Evolutionary conservation across 495 filamentous ascomycete genomes (phyloP).

Genomic region (Tetracladium marchalianum): DNA sequence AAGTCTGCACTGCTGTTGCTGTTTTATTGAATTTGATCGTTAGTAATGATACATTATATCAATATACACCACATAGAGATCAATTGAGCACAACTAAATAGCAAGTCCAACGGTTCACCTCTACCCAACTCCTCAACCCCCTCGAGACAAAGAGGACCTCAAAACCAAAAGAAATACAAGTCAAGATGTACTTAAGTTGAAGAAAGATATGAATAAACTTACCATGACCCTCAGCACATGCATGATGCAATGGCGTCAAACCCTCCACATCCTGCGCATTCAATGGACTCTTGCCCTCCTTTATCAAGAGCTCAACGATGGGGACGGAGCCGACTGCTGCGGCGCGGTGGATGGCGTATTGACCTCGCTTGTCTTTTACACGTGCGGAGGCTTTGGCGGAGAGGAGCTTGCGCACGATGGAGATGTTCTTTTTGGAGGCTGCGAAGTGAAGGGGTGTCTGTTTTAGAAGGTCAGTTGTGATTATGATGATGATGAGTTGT

Average conservation of each 20-base stretch:
- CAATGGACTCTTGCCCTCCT: constrained; percentile 62
- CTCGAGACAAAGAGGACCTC: not conserved
- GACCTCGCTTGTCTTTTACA: constrained; percentile 75
- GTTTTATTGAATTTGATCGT: too few species aligned
- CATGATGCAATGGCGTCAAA: constrained; percentile 86
- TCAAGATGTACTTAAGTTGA: too few species aligned
- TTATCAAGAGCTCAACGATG: constrained; percentile 71
- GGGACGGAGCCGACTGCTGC: constrained; percentile 82
- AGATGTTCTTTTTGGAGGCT: constrained; percentile 79
- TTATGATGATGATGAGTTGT: constrained; percentile 1
- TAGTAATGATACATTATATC: too few species aligned
- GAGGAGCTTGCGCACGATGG: constrained; percentile 69
- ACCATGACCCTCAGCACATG: constrained; percentile 84
- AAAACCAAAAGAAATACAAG: too few species aligned
- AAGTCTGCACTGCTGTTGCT: too few species aligned
- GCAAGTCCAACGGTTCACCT: too few species aligned
- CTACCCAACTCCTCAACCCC: too few species aligned
- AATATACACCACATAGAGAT: too few species aligned
- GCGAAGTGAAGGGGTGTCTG: constrained; percentile 87
- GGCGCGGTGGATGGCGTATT: constrained; percentile 82
- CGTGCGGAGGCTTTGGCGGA: constrained; percentile 67
- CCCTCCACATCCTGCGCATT: constrained; percentile 82
- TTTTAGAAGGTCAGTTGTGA: not conserved
- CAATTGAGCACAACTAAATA: too few species aligned
- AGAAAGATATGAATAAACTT: constrained; percentile 3